A percentile compares a stretch with the other conserved stretches of the same genome.
Conservation (phyloP, 2,329 filamentous ascomycete genomes). For the Fusarium sp. region DNA sequence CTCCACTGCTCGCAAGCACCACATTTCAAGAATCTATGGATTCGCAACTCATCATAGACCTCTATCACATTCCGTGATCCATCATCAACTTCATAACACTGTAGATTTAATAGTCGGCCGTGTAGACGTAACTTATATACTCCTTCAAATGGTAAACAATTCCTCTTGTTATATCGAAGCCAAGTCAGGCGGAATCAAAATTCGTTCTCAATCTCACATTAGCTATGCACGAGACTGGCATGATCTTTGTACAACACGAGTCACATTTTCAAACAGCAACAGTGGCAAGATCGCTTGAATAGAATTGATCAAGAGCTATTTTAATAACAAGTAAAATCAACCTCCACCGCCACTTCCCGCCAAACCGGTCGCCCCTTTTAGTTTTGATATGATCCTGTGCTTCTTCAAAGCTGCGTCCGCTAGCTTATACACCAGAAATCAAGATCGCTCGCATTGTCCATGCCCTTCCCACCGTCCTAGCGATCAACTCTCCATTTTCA, state of each 20-base stretch:
- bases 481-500: constrained; percentile 14
- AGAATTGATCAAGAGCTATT: constrained; percentile 25
- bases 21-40: not conserved
- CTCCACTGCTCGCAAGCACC: not conserved
- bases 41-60: not conserved
- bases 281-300: constrained; percentile 6
- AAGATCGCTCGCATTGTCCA: constrained; percentile 30
- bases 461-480: constrained; percentile 30
- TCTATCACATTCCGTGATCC: not conserved
- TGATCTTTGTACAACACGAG: not conserved
- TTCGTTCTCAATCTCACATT: not conserved
- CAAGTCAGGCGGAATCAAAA: not conserved
- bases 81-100: not conserved
- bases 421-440: not conserved
- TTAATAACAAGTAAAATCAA: constrained; percentile 34
- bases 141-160: not conserved
- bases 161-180: not conserved
- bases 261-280: not conserved
- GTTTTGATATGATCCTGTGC: constrained; percentile 16
- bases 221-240: not conserved
- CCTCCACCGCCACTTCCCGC: constrained; percentile 49
- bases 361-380: constrained; percentile 51
- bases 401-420: not conserved
- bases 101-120: not conserved
- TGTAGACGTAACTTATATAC: not conserved